phyloP scores from a whole-genome alignment of 2,329 filamentous ascomycete species.

The Penicillium corylophilum region DNA sequence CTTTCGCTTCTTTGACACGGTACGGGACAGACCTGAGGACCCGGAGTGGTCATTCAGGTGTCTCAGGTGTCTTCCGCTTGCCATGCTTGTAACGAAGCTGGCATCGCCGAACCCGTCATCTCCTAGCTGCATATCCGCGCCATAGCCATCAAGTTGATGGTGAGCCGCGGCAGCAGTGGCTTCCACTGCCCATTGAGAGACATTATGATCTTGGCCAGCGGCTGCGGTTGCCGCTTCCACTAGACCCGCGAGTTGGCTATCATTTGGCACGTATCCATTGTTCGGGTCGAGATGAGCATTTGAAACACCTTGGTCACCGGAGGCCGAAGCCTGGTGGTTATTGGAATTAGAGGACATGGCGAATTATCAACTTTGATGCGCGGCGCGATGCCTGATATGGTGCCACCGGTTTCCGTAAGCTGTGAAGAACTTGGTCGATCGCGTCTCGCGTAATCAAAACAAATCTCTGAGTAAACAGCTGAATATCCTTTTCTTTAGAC shows the following conservation, averaged over 20 bases:
- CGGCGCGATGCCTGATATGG: background rate
- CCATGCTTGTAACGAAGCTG: conserved; percentile 30
- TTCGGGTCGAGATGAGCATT: conserved; percentile 33
- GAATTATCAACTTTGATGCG: background rate
- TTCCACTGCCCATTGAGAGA: conserved; percentile 43
- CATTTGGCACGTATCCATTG: conserved; percentile 36
- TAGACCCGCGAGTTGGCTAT: conserved; percentile 47
- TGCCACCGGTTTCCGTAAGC: background rate
- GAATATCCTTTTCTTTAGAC: background rate
- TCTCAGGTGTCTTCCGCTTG: conserved; percentile 28
- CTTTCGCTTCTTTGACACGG: conserved; percentile 43
- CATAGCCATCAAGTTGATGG: conserved; percentile 43
- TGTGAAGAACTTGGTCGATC: background rate
- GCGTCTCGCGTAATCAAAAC: background rate
- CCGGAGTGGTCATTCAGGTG: conserved; percentile 30
- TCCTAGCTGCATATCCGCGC: conserved; percentile 39
- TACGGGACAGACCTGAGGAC: conserved; percentile 32
- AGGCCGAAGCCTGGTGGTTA: conserved; percentile 30
- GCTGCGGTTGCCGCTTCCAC: conserved; percentile 49
- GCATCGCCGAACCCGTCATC: conserved; percentile 42
- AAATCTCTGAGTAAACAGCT: background rate
- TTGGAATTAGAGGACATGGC: conserved; percentile 31
- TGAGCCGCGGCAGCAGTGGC: conserved; percentile 48
- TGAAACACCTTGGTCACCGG: conserved; percentile 28
- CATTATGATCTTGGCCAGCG: conserved; percentile 35